Evolutionary conservation across 768 basidiomycete species (phyloP), one percentile per base, ranked within the genome.

Genomic region (Vararia minispora): DNA sequence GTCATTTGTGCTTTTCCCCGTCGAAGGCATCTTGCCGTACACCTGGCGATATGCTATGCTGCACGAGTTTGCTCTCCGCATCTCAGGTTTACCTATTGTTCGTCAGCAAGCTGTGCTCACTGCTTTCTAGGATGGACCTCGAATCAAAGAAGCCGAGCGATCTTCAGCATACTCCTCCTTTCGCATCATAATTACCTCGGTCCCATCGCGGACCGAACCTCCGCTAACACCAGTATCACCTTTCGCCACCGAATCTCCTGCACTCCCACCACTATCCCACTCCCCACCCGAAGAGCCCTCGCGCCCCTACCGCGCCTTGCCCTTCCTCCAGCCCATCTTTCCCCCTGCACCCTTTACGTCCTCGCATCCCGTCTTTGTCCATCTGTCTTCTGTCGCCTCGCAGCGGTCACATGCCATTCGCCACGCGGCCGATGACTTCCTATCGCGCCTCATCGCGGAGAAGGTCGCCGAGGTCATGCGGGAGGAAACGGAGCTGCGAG

Each of bases 341-440:
- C 73, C 76, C 20, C 83, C 83, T 13, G 73, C 79, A 16, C 84
- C 85, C 13, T 87, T 82, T 57, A 72, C 79, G 0, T 78, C 85
- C 6, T 74, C 78, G 13, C 80, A 88, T 48, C 74, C 75, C 6
- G 71, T 76, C 28, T 88, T 87, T 51, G 44, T 63, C 29, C 75
- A 82, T 53, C 63, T 88, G 23, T 66, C 77, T 12, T 62, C 68
- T 17, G 51, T 76, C 34, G 84, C 85, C 11, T 53, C 60, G 18
- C 56, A 65, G 24, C 60, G 69, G 48, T 82, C 81, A 0, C 60
- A 74, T 28, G 62, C 58, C 36, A 54, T 74, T 35, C 71, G 82
- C 43, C 56, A 63, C 21, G 55, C 61, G 34, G 77, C 77, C 11
- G 79, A 86, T 55, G 68, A 68, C 31, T 63, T 75, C 40, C 65